Base-by-base conservation (phyloP, 345 rosid genomes). In the Ricinus communis region DNA sequence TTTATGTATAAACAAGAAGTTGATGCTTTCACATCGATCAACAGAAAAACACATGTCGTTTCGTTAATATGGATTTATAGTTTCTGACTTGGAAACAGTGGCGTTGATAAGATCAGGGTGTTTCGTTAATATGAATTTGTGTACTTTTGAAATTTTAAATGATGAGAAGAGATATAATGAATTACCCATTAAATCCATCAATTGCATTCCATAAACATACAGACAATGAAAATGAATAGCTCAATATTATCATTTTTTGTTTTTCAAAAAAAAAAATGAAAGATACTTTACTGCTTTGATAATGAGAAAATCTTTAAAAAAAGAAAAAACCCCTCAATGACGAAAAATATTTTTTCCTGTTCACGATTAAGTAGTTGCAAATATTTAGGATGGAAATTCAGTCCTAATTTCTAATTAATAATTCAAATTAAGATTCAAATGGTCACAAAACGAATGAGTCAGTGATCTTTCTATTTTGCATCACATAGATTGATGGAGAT, bases 361-460 rank as follows among this genome's bases (percentile, higher is more conserved):
- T 33, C 38, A 33, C 6, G 38, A 33, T 2, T 33, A 33, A 33
- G 38, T 33, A 6, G n/a, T n/a, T n/a, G n/a, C n/a, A n/a, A n/a
- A n/a, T 14, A 1, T 4, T 50, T 50, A 47, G 45, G 22, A 70
- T 27, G 30, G 11, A 11, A 70, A 70, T 8, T 14, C 43, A n/a
- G 12, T 58, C 61, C 46, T 70, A 5, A 21, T 46, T 62, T 8
- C n/a, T n/a, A 31, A 45, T 68, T 10, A 58, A 24, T 70, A 28
- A 4, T 16, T 70, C 28, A 28, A 58, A n/a, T 25, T 19, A 7
- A 28, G 5, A 30, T 58, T 22, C 45, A 19, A 22, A 13, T 58
- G 13, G 45, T 33, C 18, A 0, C 14, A 27, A 69, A 57, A 24
- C 12, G n/a, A 56, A 50, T 50, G 18, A 50, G 18, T 18, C 8